Percentiles rank a stretch among this genome's conserved stretches.
These are phyloP conservation scores for Dactylellina leptospora DNA, from an alignment of 2,329 filamentous ascomycete species.

Conservation along the genomic window DNA sequence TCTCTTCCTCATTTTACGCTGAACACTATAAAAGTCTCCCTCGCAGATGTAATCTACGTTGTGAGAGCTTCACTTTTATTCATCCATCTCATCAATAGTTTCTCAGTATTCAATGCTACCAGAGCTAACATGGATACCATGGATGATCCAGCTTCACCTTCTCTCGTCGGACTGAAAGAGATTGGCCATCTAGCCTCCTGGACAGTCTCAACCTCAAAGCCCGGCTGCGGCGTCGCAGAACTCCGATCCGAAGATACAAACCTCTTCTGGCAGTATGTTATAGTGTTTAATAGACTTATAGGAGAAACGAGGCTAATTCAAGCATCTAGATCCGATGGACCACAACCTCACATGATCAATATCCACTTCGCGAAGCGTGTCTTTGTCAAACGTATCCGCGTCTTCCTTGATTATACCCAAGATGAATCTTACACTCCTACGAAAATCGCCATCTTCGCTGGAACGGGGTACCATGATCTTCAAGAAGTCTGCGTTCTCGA, in stretches of 20 bases:
- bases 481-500: constrained; percentile 85
- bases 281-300: not conserved
- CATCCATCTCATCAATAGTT: not conserved
- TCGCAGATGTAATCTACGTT: not conserved
- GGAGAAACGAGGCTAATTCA: constrained; percentile 4
- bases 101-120: not conserved
- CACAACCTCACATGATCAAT: constrained; percentile 81
- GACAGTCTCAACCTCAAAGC: constrained; percentile 82
- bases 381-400: constrained; percentile 78
- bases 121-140: constrained; percentile 7
- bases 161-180: constrained; percentile 72
- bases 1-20: not conserved
- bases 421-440: constrained; percentile 98
- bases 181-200: constrained; percentile 85
- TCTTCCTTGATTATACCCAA: constrained; percentile 87
- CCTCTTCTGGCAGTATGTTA: constrained; percentile 78
- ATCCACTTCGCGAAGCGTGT: constrained; percentile 87
- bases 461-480: constrained; percentile 89
- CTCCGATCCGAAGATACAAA: constrained; percentile 76
- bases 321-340: constrained; percentile 77
- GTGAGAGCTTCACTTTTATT: constrained; percentile 1
- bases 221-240: constrained; percentile 79
- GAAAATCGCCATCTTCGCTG: constrained; percentile 85
- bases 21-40: too few species aligned
- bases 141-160: constrained; percentile 7